phyloP scores from a whole-genome alignment of 1,284 basidiomycete genomes.

The Agroathelia rolfsii region DNA sequence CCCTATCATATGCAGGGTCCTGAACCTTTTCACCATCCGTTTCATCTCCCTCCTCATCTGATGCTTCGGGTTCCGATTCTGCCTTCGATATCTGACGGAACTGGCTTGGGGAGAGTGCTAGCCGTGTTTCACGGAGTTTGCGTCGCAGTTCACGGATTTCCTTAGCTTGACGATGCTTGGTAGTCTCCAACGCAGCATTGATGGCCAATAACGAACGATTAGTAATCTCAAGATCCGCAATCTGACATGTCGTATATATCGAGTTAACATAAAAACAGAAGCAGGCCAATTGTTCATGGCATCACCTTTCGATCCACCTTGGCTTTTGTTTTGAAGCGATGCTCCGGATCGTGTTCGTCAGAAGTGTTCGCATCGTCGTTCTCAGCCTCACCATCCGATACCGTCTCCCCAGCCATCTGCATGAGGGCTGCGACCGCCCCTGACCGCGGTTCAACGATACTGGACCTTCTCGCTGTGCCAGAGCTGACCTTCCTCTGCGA shows the following conservation, averaged over 20 bases:
- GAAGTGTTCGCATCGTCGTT: conserved; percentile 19
- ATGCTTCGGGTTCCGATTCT: conserved; percentile 27
- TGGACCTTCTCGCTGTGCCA: conserved; percentile 9
- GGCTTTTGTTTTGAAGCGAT: conserved; percentile 52
- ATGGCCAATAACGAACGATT: conserved; percentile 71
- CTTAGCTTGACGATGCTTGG: conserved; percentile 67
- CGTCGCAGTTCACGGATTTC: conserved; percentile 70
- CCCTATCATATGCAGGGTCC: conserved; percentile 49
- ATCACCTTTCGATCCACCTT: conserved; percentile 72
- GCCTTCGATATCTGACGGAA: conserved; percentile 48
- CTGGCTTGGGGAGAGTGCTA: conserved; percentile 58
- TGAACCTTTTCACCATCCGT: no score
- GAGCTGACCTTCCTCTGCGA: no score
- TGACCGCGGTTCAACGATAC: conserved; percentile 12
- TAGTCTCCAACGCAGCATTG: conserved; percentile 63
- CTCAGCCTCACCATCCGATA: conserved; percentile 18
- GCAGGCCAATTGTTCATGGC: conserved; percentile 3
- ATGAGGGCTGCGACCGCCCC: conserved; percentile 17
- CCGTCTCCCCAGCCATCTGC: conserved; percentile 19
- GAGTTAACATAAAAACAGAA: conserved; percentile 4
- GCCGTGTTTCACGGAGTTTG: conserved; percentile 66
- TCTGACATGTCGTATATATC: conserved; percentile 33
- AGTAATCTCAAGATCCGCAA: conserved; percentile 76
- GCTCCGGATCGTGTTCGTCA: conserved; percentile 28
- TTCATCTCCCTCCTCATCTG: conserved; percentile 32